phyloP scores from a whole-genome alignment of 768 basidiomycete genomes.

The Terana coerulea region DNA sequence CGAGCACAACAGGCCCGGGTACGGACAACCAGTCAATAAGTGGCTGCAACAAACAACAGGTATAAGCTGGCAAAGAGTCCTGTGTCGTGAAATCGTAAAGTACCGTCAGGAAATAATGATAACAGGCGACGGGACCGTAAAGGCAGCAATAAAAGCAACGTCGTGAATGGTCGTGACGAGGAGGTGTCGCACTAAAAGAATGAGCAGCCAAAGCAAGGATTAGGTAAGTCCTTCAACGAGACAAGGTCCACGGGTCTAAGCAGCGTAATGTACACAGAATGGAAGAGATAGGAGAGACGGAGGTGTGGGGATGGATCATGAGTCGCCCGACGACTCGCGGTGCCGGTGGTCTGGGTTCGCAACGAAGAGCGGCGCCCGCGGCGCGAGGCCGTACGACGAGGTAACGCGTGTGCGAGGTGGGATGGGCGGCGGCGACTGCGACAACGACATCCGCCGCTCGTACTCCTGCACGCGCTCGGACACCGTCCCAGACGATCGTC shows the following conservation, averaged over 20 bases:
- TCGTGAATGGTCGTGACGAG: slow-evolving; percentile 4
- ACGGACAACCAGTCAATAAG: neutral
- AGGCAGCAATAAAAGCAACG: neutral
- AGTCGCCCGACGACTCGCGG: slow-evolving; percentile 18
- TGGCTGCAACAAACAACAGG: neutral
- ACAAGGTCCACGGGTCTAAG: neutral
- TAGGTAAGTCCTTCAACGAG: neutral
- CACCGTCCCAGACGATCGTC: slow-evolving; percentile 30
- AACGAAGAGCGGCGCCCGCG: slow-evolving; percentile 60
- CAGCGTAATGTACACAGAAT: neutral
- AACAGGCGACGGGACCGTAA: too few relatives aligned
- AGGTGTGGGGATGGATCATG: slow-evolving; percentile 6
- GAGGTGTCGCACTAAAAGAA: neutral
- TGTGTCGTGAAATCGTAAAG: slow-evolving; percentile 5
- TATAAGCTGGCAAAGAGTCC: slow-evolving; percentile 3
- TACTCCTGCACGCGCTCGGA: slow-evolving; percentile 51
- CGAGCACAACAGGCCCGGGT: neutral
- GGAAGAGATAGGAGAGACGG: neutral
- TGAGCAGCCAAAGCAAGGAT: neutral
- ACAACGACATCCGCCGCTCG: slow-evolving; percentile 57
- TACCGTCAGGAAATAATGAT: too few relatives aligned
- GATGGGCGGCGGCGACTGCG: slow-evolving; percentile 34
- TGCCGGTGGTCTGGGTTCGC: slow-evolving; percentile 59
- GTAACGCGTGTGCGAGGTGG: slow-evolving; percentile 28
- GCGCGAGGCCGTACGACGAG: slow-evolving; percentile 56